A percentile compares a stretch with the other conserved stretches of the same genome.
Conservation (phyloP, 257 asterid species). For the Rauvolfia tetraphylla region DNA sequence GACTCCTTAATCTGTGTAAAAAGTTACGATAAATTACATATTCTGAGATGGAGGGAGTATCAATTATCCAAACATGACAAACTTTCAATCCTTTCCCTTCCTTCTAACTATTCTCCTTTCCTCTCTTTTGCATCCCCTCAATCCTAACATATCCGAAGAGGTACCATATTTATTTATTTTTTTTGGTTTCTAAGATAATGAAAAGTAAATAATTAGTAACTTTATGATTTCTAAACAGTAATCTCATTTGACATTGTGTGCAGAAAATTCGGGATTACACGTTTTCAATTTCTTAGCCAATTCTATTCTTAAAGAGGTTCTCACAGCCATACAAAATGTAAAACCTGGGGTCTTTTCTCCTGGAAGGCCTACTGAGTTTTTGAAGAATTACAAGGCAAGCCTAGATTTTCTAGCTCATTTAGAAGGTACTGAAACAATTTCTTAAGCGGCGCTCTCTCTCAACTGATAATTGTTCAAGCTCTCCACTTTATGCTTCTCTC, state of each 20-base stretch:
- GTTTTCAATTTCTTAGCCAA: conserved; percentile 91
- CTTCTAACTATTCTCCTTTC: too few relatives aligned
- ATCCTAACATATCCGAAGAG: neutral
- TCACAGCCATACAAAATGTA: conserved; percentile 77
- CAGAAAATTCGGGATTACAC: conserved; percentile 97
- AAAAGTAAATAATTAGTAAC: neutral
- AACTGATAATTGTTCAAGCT: neutral
- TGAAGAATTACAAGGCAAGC: conserved; percentile 87
- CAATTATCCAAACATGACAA: too few relatives aligned
- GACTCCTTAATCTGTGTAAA: too few relatives aligned
- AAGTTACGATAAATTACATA: too few relatives aligned
- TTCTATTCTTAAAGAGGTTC: conserved; percentile 88
- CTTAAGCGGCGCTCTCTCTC: neutral
- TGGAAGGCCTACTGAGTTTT: conserved; percentile 87
- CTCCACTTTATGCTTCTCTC: neutral
- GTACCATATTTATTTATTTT: too few relatives aligned
- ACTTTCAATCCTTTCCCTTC: too few relatives aligned
- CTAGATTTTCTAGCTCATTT: conserved; percentile 76
- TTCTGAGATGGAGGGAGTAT: too few relatives aligned
- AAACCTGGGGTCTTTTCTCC: conserved; percentile 96
- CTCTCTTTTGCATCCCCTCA: too few relatives aligned
- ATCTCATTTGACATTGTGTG: conserved; percentile 18
- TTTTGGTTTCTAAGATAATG: neutral
- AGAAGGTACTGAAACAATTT: conserved; percentile 57
- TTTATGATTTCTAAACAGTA: conserved; percentile 15